These are phyloP conservation scores for Scheffersomyces spartinae DNA, from an alignment of 805 yeast species.

Conservation along the genomic window DNA sequence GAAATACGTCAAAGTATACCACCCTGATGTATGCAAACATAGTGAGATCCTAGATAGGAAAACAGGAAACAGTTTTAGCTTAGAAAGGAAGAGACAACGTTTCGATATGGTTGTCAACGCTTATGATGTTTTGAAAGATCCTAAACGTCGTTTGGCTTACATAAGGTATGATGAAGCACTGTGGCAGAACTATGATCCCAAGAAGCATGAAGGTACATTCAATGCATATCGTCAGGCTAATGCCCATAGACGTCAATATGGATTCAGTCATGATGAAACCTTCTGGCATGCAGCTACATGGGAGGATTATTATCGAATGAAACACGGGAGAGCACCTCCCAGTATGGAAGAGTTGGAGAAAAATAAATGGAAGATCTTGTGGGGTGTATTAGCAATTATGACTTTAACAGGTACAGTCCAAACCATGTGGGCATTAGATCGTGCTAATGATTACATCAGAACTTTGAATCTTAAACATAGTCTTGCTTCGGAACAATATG, in stretches of 20 bases:
- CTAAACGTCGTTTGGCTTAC: conserved; percentile 26
- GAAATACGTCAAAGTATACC: conserved; percentile 57
- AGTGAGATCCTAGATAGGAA: conserved; percentile 12
- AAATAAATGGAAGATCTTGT: conserved; percentile 31
- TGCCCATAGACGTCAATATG: conserved; percentile 21
- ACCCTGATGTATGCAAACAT: conserved; percentile 52
- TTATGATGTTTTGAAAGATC: conserved; percentile 39
- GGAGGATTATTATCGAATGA: conserved; percentile 47
- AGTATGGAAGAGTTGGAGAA: conserved; percentile 29
- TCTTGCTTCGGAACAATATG: conserved; percentile 3
- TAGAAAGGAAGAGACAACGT: conserved; percentile 18
- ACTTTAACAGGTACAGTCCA: conserved; percentile 29
- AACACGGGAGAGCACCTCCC: conserved; percentile 24
- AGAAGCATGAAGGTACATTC: conserved; percentile 13
- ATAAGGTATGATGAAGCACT: conserved; percentile 13
- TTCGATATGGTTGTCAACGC: conserved; percentile 23
- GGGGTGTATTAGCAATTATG: conserved; percentile 25
- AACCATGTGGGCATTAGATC: conserved; percentile 26
- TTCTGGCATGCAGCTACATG: conserved; percentile 56
- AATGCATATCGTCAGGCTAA: conserved; percentile 27
- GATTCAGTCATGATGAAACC: conserved; percentile 21
- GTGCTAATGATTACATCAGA: conserved; percentile 20
- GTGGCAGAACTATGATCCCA: conserved; percentile 13
- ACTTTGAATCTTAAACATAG: conserved; percentile 12
- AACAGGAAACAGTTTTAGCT: conserved; percentile 17